phyloP scores from a whole-genome alignment of 352 stramenopile genomes.

The Pythium aquatile region DNA sequence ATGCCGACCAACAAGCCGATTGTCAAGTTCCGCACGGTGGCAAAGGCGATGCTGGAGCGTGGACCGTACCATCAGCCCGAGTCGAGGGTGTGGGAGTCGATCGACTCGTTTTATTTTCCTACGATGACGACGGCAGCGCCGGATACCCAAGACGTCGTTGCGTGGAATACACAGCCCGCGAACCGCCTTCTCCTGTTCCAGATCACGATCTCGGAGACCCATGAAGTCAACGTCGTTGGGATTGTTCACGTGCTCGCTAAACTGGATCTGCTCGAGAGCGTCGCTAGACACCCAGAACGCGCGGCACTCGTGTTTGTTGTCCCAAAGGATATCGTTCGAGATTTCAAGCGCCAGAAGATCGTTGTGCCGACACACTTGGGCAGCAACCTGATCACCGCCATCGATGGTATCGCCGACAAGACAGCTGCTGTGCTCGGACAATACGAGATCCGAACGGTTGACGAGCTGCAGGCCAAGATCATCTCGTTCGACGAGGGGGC shows the following conservation, averaged over 20 bases:
- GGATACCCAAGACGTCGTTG: not conserved
- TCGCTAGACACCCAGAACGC: not conserved
- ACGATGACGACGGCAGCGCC: conserved; percentile 33
- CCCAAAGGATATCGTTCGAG: not conserved
- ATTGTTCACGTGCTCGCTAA: not conserved
- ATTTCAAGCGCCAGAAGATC: not conserved
- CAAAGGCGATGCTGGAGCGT: too few species aligned
- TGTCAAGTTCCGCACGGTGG: too few species aligned
- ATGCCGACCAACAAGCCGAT: too few species aligned
- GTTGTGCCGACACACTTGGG: not conserved
- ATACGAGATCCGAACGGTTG: not conserved
- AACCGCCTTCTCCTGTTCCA: not conserved
- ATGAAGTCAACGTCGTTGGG: not conserved
- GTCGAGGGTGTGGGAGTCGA: too few species aligned
- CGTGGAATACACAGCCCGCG: not conserved
- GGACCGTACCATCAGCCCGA: too few species aligned
- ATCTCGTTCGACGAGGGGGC: not conserved
- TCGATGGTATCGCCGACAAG: not conserved
- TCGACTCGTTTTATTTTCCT: too few species aligned
- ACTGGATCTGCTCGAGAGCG: not conserved
- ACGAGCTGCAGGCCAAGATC: not conserved
- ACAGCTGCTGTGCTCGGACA: not conserved
- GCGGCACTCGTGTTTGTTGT: not conserved
- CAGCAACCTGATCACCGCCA: not conserved
- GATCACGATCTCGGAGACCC: not conserved